Evolutionary conservation across 2,329 filamentous ascomycete species (phyloP).

Genomic region (Aspergillus amoenus): DNA sequence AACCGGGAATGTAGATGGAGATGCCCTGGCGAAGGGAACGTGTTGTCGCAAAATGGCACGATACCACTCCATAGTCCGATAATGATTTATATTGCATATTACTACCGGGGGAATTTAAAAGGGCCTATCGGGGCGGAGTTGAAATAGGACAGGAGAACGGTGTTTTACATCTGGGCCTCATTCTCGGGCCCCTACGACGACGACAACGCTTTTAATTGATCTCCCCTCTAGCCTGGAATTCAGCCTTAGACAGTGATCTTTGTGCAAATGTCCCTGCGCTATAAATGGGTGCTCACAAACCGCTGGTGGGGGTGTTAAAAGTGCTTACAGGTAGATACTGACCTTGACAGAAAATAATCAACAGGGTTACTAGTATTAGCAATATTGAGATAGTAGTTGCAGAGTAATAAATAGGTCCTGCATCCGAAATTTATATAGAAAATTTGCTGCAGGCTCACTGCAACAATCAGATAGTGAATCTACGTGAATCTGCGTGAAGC

Average conservation of each 20-base stretch:
- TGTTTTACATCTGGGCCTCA: conserved; percentile 2
- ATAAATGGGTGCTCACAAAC: not conserved
- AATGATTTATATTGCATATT: conserved; percentile 3
- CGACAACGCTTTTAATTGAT: not conserved
- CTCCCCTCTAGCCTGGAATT: not conserved
- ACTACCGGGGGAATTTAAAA: not conserved
- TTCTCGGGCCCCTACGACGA: not conserved
- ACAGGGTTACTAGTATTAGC: not conserved
- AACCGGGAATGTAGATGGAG: not conserved
- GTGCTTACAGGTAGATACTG: not conserved
- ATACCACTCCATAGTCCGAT: not conserved
- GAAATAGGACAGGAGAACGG: not conserved
- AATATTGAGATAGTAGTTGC: not conserved
- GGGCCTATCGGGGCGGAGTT: not conserved
- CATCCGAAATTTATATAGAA: not conserved
- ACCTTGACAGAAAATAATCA: not conserved
- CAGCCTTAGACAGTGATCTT: not conserved
- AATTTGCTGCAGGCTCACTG: not conserved
- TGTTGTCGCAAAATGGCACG: not conserved
- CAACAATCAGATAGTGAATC: no score
- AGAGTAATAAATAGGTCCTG: not conserved
- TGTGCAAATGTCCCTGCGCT: not conserved
- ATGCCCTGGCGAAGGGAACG: not conserved
- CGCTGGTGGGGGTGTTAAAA: not conserved
- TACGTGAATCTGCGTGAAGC: not conserved